These are phyloP conservation scores for Kalaharituber pfeilii DNA, from an alignment of 2,329 filamentous ascomycete species.

Conservation along the genomic window DNA sequence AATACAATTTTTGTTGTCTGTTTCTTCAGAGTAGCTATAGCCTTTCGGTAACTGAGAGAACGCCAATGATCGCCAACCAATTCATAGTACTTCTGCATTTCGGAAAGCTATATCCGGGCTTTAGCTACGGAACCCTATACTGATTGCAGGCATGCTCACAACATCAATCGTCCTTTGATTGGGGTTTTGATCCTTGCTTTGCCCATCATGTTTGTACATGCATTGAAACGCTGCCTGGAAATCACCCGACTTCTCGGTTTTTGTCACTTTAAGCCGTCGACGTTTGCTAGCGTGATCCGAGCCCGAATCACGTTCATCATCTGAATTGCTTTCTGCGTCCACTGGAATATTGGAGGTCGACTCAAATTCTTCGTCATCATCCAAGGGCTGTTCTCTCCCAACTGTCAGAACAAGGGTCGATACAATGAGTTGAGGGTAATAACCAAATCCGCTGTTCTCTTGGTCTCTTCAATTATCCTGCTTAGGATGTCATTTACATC, in stretches of 20 bases:
- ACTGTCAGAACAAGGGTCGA: constrained; percentile 3
- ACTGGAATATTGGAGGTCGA: constrained; percentile 21
- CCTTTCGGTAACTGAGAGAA: constrained; percentile 56
- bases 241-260: background rate
- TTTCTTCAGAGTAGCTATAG: constrained; percentile 52
- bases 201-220: constrained; percentile 39
- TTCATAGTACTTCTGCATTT: constrained; percentile 64
- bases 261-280: background rate
- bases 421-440: constrained; percentile 10
- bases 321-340: constrained; percentile 1
- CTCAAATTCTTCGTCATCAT: constrained; percentile 36
- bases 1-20: constrained; percentile 48
- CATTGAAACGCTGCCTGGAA: constrained; percentile 28
- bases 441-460: constrained; percentile 41
- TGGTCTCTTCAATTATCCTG: constrained; percentile 45
- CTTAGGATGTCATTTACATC: constrained; percentile 41
- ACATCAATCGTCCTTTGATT: constrained; percentile 61
- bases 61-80: constrained; percentile 64
- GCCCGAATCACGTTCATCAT: constrained; percentile 13
- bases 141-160: background rate
- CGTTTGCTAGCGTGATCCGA: constrained; percentile 7
- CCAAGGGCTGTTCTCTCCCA: constrained; percentile 29
- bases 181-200: constrained; percentile 38
- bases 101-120: constrained; percentile 34
- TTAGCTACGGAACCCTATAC: background rate